Evolutionary conservation across 768 basidiomycete species (phyloP).

Genomic region (Hygrophorus pudorinus): DNA sequence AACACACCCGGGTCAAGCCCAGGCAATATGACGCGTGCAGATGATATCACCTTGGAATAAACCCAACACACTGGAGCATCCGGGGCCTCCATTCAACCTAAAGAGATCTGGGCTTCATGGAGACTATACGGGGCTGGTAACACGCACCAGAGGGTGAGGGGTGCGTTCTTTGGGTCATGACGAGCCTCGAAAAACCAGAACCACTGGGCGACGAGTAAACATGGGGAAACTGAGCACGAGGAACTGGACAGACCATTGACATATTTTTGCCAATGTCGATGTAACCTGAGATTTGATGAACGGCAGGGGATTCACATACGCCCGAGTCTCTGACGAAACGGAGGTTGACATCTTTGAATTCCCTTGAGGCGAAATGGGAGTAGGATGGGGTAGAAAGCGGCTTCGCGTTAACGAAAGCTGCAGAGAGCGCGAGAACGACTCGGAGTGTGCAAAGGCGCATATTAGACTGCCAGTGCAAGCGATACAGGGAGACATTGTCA

Average conservation of each 20-base stretch:
- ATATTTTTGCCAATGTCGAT: constrained; percentile 45
- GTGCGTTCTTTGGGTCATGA: constrained; percentile 46
- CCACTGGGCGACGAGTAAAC: constrained; percentile 33
- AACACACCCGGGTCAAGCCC: no score
- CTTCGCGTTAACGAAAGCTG: no score
- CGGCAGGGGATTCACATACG: constrained; percentile 57
- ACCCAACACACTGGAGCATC: constrained; percentile 55
- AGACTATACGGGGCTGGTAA: not conserved
- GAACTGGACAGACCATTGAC: constrained; percentile 38
- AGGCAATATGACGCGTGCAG: not conserved
- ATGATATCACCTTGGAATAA: constrained; percentile 45
- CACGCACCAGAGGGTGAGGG: constrained; percentile 52
- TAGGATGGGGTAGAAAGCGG: no score
- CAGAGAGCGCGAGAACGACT: no score
- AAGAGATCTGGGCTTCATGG: not conserved
- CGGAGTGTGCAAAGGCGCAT: no score
- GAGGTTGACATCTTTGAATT: constrained; percentile 21
- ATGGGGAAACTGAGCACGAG: no score
- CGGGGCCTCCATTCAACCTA: constrained; percentile 53
- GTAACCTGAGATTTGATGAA: constrained; percentile 53
- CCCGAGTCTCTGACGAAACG: constrained; percentile 50
- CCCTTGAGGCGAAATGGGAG: constrained; percentile 13
- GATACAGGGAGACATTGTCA: no score
- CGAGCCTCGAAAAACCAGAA: constrained; percentile 71
- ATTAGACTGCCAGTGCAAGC: no score